These are phyloP conservation scores for Royoungia palumana DNA, from an alignment of 768 basidiomycete species.

Conservation along the genomic window DNA sequence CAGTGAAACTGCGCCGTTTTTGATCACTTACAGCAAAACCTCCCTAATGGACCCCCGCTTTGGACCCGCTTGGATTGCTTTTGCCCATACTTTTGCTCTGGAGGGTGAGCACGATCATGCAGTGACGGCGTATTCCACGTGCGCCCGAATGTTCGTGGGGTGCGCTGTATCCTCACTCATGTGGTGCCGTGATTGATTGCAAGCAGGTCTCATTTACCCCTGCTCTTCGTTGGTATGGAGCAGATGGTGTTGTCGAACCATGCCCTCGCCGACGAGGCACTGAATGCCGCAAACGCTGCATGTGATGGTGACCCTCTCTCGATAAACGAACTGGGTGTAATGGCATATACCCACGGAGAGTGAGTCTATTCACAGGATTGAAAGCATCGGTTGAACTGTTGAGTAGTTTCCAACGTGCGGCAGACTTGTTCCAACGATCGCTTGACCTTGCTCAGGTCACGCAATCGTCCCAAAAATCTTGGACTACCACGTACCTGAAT, in stretches of 20 bases:
- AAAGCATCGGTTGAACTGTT: constrained; percentile 26
- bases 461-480: constrained; percentile 79
- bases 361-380: constrained; percentile 36
- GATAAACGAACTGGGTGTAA: constrained; percentile 89
- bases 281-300: constrained; percentile 75
- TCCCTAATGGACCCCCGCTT: constrained; percentile 96
- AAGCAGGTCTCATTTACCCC: constrained; percentile 85
- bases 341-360: constrained; percentile 86
- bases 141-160: constrained; percentile 94
- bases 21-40: constrained; percentile 66
- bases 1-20: neutral
- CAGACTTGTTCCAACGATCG: constrained; percentile 66
- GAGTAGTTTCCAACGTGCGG: constrained; percentile 69
- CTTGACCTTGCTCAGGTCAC: constrained; percentile 81
- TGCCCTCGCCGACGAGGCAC: constrained; percentile 79
- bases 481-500: constrained; percentile 90
- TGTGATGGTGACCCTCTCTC: constrained; percentile 88
- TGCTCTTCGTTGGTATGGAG: constrained; percentile 98
- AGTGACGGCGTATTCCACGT: constrained; percentile 96
- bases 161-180: constrained; percentile 34
- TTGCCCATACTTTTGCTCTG: constrained; percentile 94
- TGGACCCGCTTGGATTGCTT: constrained; percentile 95
- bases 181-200: constrained; percentile 7
- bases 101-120: constrained; percentile 99
- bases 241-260: constrained; percentile 87